Evolutionary conservation across 75 land plant species (phyloP).

Genomic region (Pinus albicaulis): DNA sequence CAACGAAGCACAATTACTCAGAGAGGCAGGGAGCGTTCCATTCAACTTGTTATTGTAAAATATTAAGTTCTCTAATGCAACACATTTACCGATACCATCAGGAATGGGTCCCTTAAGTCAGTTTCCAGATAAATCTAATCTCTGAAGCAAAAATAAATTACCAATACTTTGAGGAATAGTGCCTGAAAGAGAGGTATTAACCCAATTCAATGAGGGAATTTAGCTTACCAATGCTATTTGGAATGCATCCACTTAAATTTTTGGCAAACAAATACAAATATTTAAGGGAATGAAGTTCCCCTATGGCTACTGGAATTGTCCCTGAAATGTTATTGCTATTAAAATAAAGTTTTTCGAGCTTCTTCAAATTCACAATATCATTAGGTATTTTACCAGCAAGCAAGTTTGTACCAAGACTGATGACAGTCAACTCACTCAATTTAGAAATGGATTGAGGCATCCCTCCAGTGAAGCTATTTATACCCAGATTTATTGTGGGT

Average conservation of each 20-base stretch:
- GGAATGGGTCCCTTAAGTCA: too few species aligned
- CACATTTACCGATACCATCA: too few species aligned
- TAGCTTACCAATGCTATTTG: slow-evolving; percentile 7
- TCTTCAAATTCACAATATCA: slow-evolving; percentile 23
- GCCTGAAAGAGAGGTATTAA: too few species aligned
- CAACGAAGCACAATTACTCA: too few species aligned
- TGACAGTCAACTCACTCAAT: slow-evolving; percentile 16
- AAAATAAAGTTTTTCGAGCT: slow-evolving; percentile 14
- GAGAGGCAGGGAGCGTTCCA: too few species aligned
- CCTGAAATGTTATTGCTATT: slow-evolving; percentile 30
- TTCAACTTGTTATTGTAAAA: too few species aligned
- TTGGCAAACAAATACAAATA: slow-evolving; percentile 16
- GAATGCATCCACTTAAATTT: slow-evolving; percentile 27
- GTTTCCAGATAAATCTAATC: too few species aligned
- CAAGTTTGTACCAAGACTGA: slow-evolving; percentile 22
- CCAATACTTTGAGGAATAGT: too few species aligned
- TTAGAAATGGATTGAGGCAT: slow-evolving; percentile 25
- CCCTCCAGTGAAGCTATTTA: slow-evolving; percentile 25
- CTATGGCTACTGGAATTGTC: slow-evolving; percentile 26
- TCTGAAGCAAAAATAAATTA: too few species aligned
- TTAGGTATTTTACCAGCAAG: slow-evolving; percentile 38
- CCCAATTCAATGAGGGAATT: too few species aligned
- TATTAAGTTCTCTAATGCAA: too few species aligned
- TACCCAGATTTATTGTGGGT: neutral
- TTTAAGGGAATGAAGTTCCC: slow-evolving; percentile 5